These are phyloP conservation scores for Populus alba DNA, from an alignment of 345 rosid species.

Conservation along the genomic window DNA sequence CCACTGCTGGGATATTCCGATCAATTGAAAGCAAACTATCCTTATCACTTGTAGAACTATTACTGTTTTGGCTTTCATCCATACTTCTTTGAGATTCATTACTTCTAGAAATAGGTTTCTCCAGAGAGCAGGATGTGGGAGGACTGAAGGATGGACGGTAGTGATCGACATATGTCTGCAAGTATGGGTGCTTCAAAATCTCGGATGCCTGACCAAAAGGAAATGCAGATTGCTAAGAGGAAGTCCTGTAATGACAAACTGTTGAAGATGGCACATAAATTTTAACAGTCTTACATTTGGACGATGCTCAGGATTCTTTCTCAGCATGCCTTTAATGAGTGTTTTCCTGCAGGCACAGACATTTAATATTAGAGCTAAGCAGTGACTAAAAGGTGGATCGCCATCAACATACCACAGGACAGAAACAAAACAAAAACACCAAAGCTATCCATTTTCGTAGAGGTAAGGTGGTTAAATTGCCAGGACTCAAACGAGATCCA, in stretches of 20 bases:
- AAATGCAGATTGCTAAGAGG: conserved; percentile 18
- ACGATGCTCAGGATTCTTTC: conserved; percentile 96
- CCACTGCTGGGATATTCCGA: conserved; percentile 32
- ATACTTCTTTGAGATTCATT: conserved; percentile 52
- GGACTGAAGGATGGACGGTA: conserved; percentile 58
- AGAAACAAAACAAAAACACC: background rate
- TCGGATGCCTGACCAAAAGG: conserved; percentile 68
- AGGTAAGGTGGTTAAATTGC: background rate
- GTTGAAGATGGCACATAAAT: conserved; percentile 16
- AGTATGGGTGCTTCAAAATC: conserved; percentile 92
- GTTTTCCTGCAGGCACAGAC: conserved; percentile 58
- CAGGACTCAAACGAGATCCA: background rate
- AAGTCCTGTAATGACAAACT: conserved; percentile 13
- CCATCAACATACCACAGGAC: background rate
- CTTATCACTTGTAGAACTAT: conserved; percentile 71
- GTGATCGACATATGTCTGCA: conserved; percentile 87
- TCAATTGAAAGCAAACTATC: conserved; percentile 69
- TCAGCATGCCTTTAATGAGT: conserved; percentile 89
- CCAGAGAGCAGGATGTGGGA: conserved; percentile 37
- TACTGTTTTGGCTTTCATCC: conserved; percentile 94
- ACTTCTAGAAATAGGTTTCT: conserved; percentile 48
- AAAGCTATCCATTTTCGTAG: background rate
- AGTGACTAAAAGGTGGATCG: background rate
- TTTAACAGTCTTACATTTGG: conserved; percentile 64
- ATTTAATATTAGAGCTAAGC: conserved; percentile 10